These are phyloP conservation scores for Chlamydomonas schloesseri DNA, from an alignment of 139 green algal species.

Conservation along the genomic window DNA sequence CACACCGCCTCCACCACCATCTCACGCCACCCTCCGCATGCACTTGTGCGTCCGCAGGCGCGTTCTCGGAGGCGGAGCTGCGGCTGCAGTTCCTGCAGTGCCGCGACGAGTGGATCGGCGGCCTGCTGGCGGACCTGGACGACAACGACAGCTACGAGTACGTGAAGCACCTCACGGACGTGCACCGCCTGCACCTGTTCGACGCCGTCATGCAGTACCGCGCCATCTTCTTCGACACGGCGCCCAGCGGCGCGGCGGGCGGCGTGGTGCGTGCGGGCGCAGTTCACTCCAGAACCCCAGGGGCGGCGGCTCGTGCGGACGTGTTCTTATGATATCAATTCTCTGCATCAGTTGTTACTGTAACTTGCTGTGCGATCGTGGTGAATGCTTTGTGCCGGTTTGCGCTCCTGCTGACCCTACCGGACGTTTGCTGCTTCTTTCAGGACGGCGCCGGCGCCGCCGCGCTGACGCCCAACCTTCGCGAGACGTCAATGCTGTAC, in stretches of 20 bases:
- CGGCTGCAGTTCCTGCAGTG: constrained; percentile 86
- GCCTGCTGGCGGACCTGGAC: constrained; percentile 87
- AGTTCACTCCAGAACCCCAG: no score
- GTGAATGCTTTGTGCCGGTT: no score
- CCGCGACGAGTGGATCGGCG: constrained; percentile 77
- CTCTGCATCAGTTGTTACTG: no score
- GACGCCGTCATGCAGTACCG: constrained; percentile 99
- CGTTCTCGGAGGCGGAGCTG: constrained; percentile 88
- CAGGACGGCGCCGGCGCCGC: constrained; percentile 4
- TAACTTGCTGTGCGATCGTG: no score
- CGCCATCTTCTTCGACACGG: constrained; percentile 94
- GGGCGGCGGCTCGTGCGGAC: no score
- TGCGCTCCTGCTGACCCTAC: no score
- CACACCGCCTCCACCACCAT: no score
- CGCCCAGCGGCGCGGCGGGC: background rate
- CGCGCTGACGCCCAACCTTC: constrained; percentile 27
- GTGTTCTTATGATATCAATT: no score
- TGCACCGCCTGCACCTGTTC: constrained; percentile 97
- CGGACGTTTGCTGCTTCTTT: no score
- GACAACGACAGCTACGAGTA: constrained; percentile 80
- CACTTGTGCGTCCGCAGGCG: background rate
- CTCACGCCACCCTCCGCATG: no score
- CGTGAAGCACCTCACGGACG: constrained; percentile 95
- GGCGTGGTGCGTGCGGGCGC: background rate
- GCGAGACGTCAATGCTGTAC: constrained; percentile 77